Percentiles rank a stretch among this genome's conserved stretches.
Conservation (phyloP, 2,329 filamentous ascomycete species). For the Alternaria rosae region DNA sequence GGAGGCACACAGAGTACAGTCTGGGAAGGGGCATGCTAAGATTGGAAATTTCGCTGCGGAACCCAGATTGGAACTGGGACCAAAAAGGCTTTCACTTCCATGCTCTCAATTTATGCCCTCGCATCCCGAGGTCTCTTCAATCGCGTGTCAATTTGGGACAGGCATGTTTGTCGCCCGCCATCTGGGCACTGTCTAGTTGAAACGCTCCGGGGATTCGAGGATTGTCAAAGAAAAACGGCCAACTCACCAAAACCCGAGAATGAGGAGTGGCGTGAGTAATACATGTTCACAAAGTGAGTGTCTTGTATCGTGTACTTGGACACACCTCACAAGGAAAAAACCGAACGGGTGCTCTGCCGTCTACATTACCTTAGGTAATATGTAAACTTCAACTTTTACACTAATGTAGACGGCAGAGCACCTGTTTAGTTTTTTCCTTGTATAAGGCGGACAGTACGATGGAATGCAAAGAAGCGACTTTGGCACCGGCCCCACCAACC, state of each 20-base stretch:
- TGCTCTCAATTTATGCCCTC: too few species aligned
- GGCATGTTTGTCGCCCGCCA: too few species aligned
- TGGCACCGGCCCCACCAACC: neutral
- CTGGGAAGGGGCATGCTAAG: neutral
- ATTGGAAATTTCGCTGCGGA: neutral
- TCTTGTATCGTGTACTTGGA: neutral
- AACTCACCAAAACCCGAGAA: too few species aligned
- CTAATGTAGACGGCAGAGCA: neutral
- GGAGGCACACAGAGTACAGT: too few species aligned
- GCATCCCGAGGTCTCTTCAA: too few species aligned
- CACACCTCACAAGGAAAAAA: neutral
- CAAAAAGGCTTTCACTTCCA: too few species aligned
- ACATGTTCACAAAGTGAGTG: neutral
- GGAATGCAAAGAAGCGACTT: neutral
- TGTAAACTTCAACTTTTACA: neutral
- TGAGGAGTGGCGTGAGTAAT: neutral
- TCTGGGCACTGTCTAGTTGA: too few species aligned
- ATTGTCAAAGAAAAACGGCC: too few species aligned
- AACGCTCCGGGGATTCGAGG: too few species aligned
- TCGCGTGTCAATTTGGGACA: too few species aligned
- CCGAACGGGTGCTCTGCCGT: neutral
- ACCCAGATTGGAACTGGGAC: too few species aligned
- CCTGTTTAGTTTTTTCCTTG: neutral
- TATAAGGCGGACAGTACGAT: neutral
- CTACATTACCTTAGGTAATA: neutral